A percentile compares a stretch with the other conserved stretches of the same genome.
These are phyloP conservation scores for Mallotus japonicus DNA, from an alignment of 441 rosid genomes.

Conservation along the genomic window DNA sequence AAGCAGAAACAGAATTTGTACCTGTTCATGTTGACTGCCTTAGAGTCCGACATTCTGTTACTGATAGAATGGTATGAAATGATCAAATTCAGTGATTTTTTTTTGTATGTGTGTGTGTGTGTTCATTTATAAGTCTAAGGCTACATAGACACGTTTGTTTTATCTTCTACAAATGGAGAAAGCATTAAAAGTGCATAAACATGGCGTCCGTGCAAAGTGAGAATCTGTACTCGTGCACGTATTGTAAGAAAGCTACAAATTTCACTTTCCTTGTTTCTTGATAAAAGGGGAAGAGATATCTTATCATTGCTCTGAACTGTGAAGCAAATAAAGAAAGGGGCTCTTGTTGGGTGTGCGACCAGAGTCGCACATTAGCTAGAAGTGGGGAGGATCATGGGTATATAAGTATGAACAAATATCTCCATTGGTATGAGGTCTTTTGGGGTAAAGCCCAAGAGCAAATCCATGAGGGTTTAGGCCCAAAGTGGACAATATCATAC, in stretches of 20 bases:
- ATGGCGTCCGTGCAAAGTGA: constrained; percentile 33
- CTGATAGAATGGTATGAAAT: background rate
- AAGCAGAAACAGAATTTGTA: constrained; percentile 64
- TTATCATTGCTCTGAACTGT: constrained; percentile 13
- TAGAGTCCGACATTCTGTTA: background rate
- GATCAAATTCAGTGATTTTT: background rate
- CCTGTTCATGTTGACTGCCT: background rate
- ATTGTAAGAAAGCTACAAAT: constrained; percentile 25
- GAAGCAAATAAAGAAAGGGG: constrained; percentile 17
- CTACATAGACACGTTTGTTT: background rate
- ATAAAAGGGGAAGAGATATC: constrained; percentile 27
- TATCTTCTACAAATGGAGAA: background rate
- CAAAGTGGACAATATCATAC: no score
- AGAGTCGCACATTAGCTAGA: no score
- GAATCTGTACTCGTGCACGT: constrained; percentile 36
- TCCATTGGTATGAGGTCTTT: no score
- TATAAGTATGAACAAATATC: no score
- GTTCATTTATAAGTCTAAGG: background rate
- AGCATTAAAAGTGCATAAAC: background rate
- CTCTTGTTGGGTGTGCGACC: no score
- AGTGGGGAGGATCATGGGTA: no score
- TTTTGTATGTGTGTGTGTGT: background rate
- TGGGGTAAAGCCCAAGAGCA: no score
- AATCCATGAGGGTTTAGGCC: no score
- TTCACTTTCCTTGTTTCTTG: background rate